These are phyloP conservation scores for Onygena corvina DNA, from an alignment of 2,329 filamentous ascomycete species.

Conservation along the genomic window DNA sequence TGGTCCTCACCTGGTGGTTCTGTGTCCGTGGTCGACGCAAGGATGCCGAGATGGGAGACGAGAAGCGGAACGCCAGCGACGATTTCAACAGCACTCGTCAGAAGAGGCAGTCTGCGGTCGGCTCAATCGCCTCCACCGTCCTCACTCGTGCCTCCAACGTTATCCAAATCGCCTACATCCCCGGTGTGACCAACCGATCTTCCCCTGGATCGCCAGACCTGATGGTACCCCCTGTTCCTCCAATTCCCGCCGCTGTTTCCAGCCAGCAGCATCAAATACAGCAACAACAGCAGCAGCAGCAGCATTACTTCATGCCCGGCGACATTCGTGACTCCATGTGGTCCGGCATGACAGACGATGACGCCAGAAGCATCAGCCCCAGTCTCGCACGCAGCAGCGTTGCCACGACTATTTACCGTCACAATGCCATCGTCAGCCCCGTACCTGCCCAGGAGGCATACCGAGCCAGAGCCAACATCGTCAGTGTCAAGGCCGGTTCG, in stretches of 20 bases:
- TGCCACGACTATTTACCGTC: slow-evolving; percentile 86
- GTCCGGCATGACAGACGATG: slow-evolving; percentile 55
- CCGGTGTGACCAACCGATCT: slow-evolving; percentile 86
- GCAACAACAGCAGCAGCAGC: slow-evolving; percentile 57
- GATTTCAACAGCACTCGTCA: slow-evolving; percentile 46
- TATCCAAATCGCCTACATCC: slow-evolving; percentile 98
- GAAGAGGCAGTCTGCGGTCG: slow-evolving; percentile 65
- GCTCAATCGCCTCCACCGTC: slow-evolving; percentile 89
- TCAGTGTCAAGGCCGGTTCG: slow-evolving; percentile 71
- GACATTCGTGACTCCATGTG: slow-evolving; percentile 86
- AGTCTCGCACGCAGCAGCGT: slow-evolving; percentile 50
- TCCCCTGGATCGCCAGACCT: slow-evolving; percentile 68
- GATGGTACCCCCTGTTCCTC: slow-evolving; percentile 83
- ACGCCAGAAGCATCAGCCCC: slow-evolving; percentile 39
- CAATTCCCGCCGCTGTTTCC: slow-evolving; percentile 56
- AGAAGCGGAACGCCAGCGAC: slow-evolving; percentile 36
- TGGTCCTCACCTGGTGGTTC: slow-evolving; percentile 78
- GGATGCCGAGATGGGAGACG: slow-evolving; percentile 45
- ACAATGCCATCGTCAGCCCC: slow-evolving; percentile 70
- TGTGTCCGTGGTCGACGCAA: slow-evolving; percentile 67
- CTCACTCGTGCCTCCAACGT: slow-evolving; percentile 95
- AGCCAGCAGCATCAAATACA: slow-evolving; percentile 41
- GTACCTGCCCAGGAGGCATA: slow-evolving; percentile 75
- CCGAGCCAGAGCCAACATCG: slow-evolving; percentile 77
- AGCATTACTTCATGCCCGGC: slow-evolving; percentile 86